phyloP scores from a whole-genome alignment of 2,329 filamentous ascomycete genomes.

The Hypomyces rosellus region DNA sequence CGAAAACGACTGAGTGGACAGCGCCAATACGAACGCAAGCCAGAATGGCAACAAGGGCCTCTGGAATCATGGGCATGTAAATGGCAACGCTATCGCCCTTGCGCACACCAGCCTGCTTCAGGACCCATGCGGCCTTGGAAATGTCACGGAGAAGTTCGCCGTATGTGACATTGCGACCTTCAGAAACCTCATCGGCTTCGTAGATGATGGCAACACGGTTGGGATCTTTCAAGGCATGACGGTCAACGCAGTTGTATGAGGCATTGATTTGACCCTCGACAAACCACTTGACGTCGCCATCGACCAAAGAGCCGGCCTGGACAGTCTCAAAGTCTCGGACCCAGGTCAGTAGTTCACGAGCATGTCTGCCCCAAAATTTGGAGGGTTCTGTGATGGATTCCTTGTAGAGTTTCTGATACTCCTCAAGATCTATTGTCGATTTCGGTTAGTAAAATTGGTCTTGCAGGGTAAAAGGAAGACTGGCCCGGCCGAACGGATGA shows the following conservation, averaged over 20 bases:
- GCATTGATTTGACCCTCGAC: slow-evolving; percentile 89
- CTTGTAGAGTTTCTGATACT: slow-evolving; percentile 63
- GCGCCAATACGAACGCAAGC: slow-evolving; percentile 90
- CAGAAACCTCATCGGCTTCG: slow-evolving; percentile 84
- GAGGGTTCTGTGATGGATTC: slow-evolving; percentile 87
- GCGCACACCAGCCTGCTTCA: slow-evolving; percentile 92
- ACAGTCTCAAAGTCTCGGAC: slow-evolving; percentile 89
- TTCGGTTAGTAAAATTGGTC: slow-evolving; percentile 8
- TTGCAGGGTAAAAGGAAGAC: neutral
- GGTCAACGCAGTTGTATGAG: slow-evolving; percentile 94
- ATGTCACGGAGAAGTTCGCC: slow-evolving; percentile 89
- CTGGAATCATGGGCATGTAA: slow-evolving; percentile 98
- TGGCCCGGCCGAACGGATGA: slow-evolving; percentile 4
- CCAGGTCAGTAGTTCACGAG: slow-evolving; percentile 86
- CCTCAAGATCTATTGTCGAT: slow-evolving; percentile 47
- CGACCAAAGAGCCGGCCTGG: slow-evolving; percentile 63
- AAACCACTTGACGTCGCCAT: slow-evolving; percentile 92
- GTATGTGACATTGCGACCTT: slow-evolving; percentile 88
- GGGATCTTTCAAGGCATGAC: slow-evolving; percentile 91
- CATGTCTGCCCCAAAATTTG: slow-evolving; percentile 82
- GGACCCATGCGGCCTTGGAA: slow-evolving; percentile 75
- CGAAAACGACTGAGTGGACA: slow-evolving; percentile 95
- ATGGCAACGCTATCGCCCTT: slow-evolving; percentile 97
- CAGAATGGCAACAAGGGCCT: slow-evolving; percentile 85
- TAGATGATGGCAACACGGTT: slow-evolving; percentile 96